Conservation (phyloP, 306 rosid genomes). For the Hylodesmum podocarpum region DNA sequence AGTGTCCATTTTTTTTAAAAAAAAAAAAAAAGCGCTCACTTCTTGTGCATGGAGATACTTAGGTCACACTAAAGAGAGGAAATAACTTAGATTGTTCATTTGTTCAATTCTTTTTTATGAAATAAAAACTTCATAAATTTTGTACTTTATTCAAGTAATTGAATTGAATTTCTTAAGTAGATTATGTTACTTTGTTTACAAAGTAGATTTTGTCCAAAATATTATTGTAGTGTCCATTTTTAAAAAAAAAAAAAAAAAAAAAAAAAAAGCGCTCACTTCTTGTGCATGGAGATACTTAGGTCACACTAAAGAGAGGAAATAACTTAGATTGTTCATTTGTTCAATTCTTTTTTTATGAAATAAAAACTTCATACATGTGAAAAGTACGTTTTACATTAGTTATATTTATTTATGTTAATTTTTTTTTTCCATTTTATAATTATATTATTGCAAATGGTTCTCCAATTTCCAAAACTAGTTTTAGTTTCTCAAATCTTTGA, state of each 20-base stretch:
- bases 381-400: neutral
- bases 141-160: too few species aligned
- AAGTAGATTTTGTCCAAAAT: neutral
- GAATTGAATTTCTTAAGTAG: too few species aligned
- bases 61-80: neutral
- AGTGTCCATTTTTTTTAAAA: neutral
- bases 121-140: neutral
- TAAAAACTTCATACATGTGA: slow-evolving; percentile 1
- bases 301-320: neutral
- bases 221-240: neutral
- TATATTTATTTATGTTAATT: neutral
- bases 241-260: neutral
- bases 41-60: neutral
- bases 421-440: neutral
- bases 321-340: neutral
- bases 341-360: neutral
- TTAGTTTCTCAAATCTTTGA: neutral
- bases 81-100: neutral
- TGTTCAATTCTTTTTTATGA: neutral
- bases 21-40: too few species aligned
- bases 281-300: neutral
- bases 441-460: neutral
- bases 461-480: neutral
- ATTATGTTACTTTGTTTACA: neutral
- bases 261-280: too few species aligned